Conservation (phyloP, 192 early-diverging fungal species). For the Coemansia sp. region DNA sequence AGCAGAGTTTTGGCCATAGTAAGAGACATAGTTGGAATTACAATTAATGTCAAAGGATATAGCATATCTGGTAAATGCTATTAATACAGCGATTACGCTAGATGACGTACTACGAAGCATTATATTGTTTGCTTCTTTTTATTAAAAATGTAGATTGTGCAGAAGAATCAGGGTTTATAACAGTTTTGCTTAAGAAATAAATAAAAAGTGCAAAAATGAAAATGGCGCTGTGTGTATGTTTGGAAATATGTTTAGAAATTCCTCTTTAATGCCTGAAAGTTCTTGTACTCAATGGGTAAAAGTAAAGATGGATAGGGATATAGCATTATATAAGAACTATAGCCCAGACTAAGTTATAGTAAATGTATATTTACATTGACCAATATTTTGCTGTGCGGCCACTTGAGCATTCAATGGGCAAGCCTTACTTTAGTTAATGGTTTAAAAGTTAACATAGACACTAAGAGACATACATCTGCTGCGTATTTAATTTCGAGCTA, state of each 20-base stretch:
- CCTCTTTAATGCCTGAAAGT: neutral
- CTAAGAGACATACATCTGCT: neutral
- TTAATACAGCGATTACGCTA: neutral
- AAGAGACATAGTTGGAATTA: slow-evolving; percentile 51
- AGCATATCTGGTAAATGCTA: slow-evolving; percentile 1
- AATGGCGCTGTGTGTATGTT: neutral
- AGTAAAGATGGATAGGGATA: neutral
- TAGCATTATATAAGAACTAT: neutral
- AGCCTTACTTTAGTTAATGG: neutral
- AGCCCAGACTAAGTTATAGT: neutral
- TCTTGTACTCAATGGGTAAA: neutral
- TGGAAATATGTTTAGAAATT: neutral
- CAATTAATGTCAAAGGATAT: slow-evolving; percentile 39
- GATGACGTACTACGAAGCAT: neutral
- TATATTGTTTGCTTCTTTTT: neutral
- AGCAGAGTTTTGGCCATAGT: slow-evolving; percentile 56
- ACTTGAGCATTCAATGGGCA: neutral
- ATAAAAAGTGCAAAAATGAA: neutral
- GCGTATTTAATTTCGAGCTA: neutral
- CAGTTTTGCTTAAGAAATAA: neutral
- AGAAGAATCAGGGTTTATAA: neutral
- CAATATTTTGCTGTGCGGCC: neutral
- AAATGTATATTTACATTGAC: neutral
- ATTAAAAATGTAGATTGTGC: neutral
- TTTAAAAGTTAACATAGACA: neutral